These are phyloP conservation scores for Brassica nigra DNA, from an alignment of 345 rosid species.

Conservation along the genomic window DNA sequence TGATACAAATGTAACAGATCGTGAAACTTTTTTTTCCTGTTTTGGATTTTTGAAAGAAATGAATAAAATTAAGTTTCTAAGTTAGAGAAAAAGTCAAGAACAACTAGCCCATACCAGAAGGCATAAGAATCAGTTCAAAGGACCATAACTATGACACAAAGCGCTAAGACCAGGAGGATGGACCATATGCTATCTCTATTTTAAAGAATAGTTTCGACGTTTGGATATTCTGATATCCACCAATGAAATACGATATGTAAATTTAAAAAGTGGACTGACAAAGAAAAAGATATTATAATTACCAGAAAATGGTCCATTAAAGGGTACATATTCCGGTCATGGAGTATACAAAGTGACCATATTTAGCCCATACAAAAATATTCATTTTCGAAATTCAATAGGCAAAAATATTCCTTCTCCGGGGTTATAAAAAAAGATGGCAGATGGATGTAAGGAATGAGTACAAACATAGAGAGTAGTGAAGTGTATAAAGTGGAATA, in stretches of 20 bases:
- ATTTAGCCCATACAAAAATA: conserved; percentile 28
- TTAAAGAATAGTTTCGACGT: neutral
- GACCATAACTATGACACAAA: conserved; percentile 2
- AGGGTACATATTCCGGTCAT: conserved; percentile 24
- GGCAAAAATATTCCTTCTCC: conserved; percentile 26
- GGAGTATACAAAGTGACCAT: conserved; percentile 33
- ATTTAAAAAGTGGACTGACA: conserved; percentile 2
- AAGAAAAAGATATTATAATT: neutral
- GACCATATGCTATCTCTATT: neutral
- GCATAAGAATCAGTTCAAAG: conserved; percentile 13
- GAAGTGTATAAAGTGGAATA: neutral
- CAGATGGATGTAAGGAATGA: conserved; percentile 4
- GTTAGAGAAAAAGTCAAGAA: neutral
- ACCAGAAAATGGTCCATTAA: conserved; percentile 14
- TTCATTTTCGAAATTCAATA: conserved; percentile 12
- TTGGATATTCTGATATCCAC: neutral
- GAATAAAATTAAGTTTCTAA: neutral
- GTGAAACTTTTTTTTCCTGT: conserved; percentile 3
- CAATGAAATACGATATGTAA: neutral
- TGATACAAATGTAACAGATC: neutral
- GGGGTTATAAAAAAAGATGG: conserved; percentile 25
- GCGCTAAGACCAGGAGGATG: neutral
- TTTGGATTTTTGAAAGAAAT: neutral
- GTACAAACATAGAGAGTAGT: neutral
- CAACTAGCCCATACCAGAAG: conserved; percentile 10